Percentiles rank a stretch among this genome's conserved stretches.
Conservation (phyloP, 2,329 filamentous ascomycete species). For the Nectriaceae sp. region DNA sequence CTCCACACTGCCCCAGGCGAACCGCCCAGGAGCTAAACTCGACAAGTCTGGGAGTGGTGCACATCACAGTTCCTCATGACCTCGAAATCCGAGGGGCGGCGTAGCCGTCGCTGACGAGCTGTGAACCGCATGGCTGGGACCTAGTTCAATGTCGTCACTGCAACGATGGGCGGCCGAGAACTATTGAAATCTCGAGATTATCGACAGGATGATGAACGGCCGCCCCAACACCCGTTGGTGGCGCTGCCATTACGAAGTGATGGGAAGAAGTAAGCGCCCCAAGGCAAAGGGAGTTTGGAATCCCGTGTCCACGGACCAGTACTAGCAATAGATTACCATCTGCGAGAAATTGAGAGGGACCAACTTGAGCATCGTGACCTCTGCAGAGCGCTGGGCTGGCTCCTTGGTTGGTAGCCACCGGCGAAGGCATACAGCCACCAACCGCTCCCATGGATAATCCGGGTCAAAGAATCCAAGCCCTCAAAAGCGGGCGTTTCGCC, state of each 20-base stretch:
- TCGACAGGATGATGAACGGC: neutral
- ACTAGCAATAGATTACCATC: neutral
- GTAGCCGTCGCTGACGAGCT: neutral
- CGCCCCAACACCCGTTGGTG: neutral
- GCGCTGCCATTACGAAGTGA: neutral
- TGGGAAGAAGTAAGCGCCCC: neutral
- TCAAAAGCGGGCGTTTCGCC: neutral
- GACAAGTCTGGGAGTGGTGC: neutral
- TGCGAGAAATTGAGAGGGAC: neutral
- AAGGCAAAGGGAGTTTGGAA: neutral
- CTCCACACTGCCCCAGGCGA: slow-evolving; percentile 14
- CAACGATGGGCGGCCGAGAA: neutral
- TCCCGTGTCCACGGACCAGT: neutral
- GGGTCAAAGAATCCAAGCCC: neutral
- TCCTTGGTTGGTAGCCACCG: neutral
- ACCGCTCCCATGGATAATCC: neutral
- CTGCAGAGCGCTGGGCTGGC: neutral
- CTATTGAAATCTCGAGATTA: neutral
- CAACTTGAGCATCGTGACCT: neutral
- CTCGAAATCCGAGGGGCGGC: neutral
- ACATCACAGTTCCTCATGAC: neutral
- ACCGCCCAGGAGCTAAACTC: neutral
- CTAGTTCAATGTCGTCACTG: neutral
- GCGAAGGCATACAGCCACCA: neutral
- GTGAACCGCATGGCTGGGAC: neutral